These are phyloP conservation scores for Cyberlindnera lachancei DNA, from an alignment of 805 yeast species.

Conservation along the genomic window DNA sequence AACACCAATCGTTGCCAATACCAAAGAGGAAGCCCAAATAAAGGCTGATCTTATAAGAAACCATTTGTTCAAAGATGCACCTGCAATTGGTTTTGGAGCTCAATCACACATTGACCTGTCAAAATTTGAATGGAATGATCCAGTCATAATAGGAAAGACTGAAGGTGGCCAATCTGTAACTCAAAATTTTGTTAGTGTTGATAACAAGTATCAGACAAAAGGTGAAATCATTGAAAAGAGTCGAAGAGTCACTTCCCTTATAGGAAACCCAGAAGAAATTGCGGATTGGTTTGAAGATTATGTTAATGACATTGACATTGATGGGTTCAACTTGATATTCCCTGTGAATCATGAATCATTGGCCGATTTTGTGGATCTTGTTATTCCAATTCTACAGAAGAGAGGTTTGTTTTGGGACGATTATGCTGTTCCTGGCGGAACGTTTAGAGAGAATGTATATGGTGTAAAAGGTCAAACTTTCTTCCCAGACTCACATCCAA, in stretches of 20 bases:
- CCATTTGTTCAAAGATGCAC: slow-evolving; percentile 34
- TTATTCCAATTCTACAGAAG: slow-evolving; percentile 29
- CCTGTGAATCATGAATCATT: slow-evolving; percentile 30
- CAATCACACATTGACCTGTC: slow-evolving; percentile 37
- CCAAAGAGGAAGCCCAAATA: slow-evolving; percentile 33
- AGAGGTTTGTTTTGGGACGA: slow-evolving; percentile 32
- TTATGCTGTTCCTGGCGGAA: slow-evolving; percentile 30
- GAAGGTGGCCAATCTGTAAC: slow-evolving; percentile 31
- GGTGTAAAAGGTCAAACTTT: slow-evolving; percentile 21
- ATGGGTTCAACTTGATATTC: slow-evolving; percentile 36
- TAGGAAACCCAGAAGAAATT: slow-evolving; percentile 31
- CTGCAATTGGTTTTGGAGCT: slow-evolving; percentile 37
- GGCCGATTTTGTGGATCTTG: slow-evolving; percentile 30
- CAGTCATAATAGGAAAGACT: slow-evolving; percentile 25
- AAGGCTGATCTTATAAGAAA: slow-evolving; percentile 23
- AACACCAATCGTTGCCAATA: slow-evolving; percentile 31
- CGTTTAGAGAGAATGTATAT: slow-evolving; percentile 30
- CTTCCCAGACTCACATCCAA: slow-evolving; percentile 18
- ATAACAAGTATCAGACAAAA: slow-evolving; percentile 17
- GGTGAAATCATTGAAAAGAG: slow-evolving; percentile 25
- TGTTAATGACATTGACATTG: slow-evolving; percentile 32
- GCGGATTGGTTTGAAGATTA: slow-evolving; percentile 34
- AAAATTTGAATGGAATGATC: slow-evolving; percentile 22
- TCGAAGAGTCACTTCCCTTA: slow-evolving; percentile 25
- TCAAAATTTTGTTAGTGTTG: slow-evolving; percentile 20